Evolutionary conservation across 2,329 filamentous ascomycete species (phyloP), one percentile per base, ranked within the genome.

Genomic region (Teratosphaeria zuluensis): DNA sequence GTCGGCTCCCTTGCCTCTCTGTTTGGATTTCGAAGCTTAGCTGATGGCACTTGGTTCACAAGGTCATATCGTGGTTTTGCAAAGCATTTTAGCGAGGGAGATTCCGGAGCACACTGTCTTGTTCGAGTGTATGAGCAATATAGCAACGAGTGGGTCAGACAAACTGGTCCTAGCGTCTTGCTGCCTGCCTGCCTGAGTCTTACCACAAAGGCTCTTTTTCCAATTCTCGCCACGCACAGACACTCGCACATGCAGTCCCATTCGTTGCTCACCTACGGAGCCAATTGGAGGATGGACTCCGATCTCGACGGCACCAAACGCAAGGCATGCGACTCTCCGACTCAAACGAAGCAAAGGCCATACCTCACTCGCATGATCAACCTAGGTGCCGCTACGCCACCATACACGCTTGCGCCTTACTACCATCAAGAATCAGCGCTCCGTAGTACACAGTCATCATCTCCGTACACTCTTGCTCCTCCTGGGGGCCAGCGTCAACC

Each of bases 341-440:
- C 12, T 5, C 21, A 24, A 12, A 19, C 30, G 14, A 32, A 19
- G 42, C n/a, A n/a, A 21, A 21, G 19, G n/a, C 19, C 19, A n/a
- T 21, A 19, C 42, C 42, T 48, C 19, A 16, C n/a, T 24, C 16
- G 16, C 11, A 21, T 46, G 19, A 28, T 58, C 46, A 54, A 61
- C 42, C n/a, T 56, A 12, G 59, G 46, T 6, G 19, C 35, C 14
- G 28, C 31, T 2, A 61, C 53, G 9, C 56, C 59, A 30, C 59
- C 56, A 35, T 54, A n/a, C 21, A 19, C 21, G 5, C 56, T 48
- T 12, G 46, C 59, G 19, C 56, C 42, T 24, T n/a, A 21, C 8
- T 61, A 59, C 31, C 46, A 59, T 30, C 19, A 57, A 33, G 59
- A 61, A 31, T 61, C 59, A 4, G 54, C 58, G 46, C 46, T 59